Evolutionary conservation across 2,329 filamentous ascomycete species (phyloP).

Genomic region (Stachybotrys elegans): DNA sequence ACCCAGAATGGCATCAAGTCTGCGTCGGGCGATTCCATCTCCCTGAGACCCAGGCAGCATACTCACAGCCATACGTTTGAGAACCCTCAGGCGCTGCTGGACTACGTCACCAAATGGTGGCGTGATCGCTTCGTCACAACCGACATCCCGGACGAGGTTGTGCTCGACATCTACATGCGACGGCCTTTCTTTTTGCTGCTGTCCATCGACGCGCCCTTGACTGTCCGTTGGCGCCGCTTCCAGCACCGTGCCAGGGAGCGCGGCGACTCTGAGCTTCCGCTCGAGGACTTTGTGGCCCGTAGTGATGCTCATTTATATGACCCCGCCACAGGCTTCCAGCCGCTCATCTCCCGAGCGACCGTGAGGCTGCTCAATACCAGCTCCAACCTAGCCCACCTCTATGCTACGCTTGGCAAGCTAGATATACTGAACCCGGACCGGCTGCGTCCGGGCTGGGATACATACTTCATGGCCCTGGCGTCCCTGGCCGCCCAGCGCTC

Average conservation of each 20-base stretch:
- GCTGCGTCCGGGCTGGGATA: conserved; percentile 87
- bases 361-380: conserved; percentile 85
- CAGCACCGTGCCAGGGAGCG: conserved; percentile 29
- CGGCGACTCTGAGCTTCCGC: conserved; percentile 25
- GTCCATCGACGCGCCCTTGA: conserved; percentile 85
- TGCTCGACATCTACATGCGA: conserved; percentile 69
- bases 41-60: conserved; percentile 16
- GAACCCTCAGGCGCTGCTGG: conserved; percentile 63
- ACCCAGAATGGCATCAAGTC: conserved; percentile 18
- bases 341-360: conserved; percentile 75
- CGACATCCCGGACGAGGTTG: conserved; percentile 67
- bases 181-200: conserved; percentile 92
- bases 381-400: conserved; percentile 63
- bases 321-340: conserved; percentile 58
- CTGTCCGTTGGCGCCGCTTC: conserved; percentile 77
- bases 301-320: conserved; percentile 75
- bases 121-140: conserved; percentile 79
- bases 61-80: conserved; percentile 45
- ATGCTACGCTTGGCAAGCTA: conserved; percentile 66
- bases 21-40: conserved; percentile 18
- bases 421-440: conserved; percentile 74
- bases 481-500: conserved; percentile 83
- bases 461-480: conserved; percentile 97
- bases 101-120: conserved; percentile 85
- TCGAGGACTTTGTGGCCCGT: conserved; percentile 51